Evolutionary conservation across 2,329 filamentous ascomycete species (phyloP).

Genomic region (Remersonia thermophila): DNA sequence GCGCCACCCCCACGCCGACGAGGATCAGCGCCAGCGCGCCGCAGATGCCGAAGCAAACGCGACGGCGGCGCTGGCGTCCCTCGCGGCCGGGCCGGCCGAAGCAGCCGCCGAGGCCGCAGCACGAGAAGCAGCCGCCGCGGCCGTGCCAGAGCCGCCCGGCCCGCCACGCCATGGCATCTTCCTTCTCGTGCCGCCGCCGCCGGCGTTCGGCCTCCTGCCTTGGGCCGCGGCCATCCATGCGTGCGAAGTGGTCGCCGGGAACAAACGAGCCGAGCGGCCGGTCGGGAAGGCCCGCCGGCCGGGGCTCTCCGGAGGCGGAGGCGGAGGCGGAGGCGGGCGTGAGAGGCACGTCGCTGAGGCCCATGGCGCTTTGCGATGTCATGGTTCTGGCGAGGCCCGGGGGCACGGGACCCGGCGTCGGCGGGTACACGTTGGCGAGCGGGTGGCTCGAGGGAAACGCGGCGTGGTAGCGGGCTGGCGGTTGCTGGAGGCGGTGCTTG

Average conservation of each 20-base stretch:
- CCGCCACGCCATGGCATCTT: conserved; percentile 47
- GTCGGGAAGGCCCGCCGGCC: conserved; percentile 26
- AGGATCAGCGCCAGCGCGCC: conserved; percentile 36
- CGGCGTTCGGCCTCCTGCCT: conserved; percentile 36
- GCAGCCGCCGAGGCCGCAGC: conserved; percentile 37
- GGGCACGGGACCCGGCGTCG: conserved; percentile 49
- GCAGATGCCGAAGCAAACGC: conserved; percentile 44
- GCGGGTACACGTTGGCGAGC: conserved; percentile 34
- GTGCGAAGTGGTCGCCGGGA: conserved; percentile 31
- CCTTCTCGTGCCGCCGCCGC: conserved; percentile 49
- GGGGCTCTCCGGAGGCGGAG: conserved; percentile 12
- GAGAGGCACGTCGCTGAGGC: conserved; percentile 46
- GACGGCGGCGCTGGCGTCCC: conserved; percentile 44
- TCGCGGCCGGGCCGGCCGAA: conserved; percentile 52
- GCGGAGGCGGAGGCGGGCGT: conserved; percentile 24
- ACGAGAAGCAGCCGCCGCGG: conserved; percentile 48
- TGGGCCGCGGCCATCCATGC: conserved; percentile 25
- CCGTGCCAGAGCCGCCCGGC: conserved; percentile 53
- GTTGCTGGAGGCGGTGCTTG: conserved; percentile 21
- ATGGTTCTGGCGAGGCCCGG: conserved; percentile 51
- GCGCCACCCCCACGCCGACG: conserved; percentile 43
- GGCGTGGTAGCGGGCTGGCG: conserved; percentile 35
- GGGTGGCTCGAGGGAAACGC: conserved; percentile 45
- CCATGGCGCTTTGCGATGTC: conserved; percentile 48
- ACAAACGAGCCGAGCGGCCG: conserved; percentile 33